Evolutionary conservation across 2,329 filamentous ascomycete genomes (phyloP).

Genomic region (Cordyceps cicadae): DNA sequence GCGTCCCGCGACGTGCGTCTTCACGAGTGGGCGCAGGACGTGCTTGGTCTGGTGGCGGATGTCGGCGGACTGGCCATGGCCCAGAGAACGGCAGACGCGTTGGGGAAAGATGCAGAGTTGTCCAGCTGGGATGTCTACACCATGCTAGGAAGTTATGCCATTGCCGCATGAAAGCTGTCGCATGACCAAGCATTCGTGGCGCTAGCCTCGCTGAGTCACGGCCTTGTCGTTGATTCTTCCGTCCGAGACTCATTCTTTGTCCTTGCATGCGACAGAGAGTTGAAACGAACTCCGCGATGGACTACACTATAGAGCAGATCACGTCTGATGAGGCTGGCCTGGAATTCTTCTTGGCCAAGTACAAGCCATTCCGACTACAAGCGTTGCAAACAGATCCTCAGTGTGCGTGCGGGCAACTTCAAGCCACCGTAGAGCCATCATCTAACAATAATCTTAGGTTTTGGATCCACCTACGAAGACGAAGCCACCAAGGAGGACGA

Average conservation of each 20-base stretch:
- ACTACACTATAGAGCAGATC: constrained; percentile 3
- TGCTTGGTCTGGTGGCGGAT: constrained; percentile 15
- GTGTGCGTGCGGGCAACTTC: neutral
- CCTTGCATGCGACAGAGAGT: neutral
- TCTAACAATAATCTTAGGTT: neutral
- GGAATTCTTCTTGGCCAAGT: constrained; percentile 1
- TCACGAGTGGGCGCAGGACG: constrained; percentile 13
- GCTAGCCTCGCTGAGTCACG: constrained; percentile 5
- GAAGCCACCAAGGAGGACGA: constrained; percentile 5
- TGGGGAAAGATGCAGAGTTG: constrained; percentile 3
- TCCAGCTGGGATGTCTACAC: constrained; percentile 18
- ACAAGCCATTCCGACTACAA: constrained; percentile 8
- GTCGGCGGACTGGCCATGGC: constrained; percentile 14
- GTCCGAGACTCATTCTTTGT: neutral
- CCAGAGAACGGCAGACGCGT: constrained; percentile 10
- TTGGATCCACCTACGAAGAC: constrained; percentile 3
- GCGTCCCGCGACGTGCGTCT: constrained; percentile 8
- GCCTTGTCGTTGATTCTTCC: neutral
- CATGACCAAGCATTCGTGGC: neutral
- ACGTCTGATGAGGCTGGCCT: neutral
- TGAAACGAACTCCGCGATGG: neutral
- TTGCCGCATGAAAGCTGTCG: constrained; percentile 14
- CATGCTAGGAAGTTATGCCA: constrained; percentile 20
- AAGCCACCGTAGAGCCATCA: neutral
- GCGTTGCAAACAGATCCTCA: constrained; percentile 5